These are phyloP conservation scores for Cyberlindnera maritima DNA, from an alignment of 805 yeast genomes.

Conservation along the genomic window DNA sequence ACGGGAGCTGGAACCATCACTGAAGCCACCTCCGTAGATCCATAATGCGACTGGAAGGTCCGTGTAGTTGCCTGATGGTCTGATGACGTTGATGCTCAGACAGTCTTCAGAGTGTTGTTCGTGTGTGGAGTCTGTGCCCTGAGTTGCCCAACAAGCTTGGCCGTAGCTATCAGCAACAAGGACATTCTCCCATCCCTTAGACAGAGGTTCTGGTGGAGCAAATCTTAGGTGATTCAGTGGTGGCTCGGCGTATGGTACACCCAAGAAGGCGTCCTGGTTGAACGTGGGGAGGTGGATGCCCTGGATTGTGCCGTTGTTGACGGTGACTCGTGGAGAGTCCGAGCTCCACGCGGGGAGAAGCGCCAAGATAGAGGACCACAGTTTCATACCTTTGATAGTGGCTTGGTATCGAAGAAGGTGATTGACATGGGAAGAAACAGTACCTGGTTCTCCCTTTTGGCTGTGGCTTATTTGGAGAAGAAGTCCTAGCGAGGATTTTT, in stretches of 20 bases:
- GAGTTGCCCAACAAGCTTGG: conserved; percentile 21
- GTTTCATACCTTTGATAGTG: neutral
- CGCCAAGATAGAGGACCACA: neutral
- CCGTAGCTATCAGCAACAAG: conserved; percentile 23
- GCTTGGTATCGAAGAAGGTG: too few species aligned
- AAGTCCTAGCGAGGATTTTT: too few species aligned
- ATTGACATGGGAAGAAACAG: too few species aligned
- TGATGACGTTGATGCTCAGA: conserved; percentile 28
- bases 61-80: conserved; percentile 18
- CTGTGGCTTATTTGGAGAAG: too few species aligned
- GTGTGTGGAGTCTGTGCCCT: conserved; percentile 13
- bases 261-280: conserved; percentile 19
- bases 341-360: neutral
- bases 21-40: conserved; percentile 37
- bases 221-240: conserved; percentile 29
- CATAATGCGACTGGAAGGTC: conserved; percentile 32
- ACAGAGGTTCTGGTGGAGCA: conserved; percentile 21
- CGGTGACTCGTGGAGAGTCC: conserved; percentile 1
- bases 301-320: conserved; percentile 15
- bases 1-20: conserved; percentile 25
- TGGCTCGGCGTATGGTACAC: conserved; percentile 31
- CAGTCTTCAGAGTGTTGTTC: conserved; percentile 29
- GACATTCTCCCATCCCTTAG: conserved; percentile 12
- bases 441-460: too few species aligned
- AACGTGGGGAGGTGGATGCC: conserved; percentile 12